Conservation (phyloP, 495 filamentous ascomycete species). For the Daldinia caldariorum region DNA sequence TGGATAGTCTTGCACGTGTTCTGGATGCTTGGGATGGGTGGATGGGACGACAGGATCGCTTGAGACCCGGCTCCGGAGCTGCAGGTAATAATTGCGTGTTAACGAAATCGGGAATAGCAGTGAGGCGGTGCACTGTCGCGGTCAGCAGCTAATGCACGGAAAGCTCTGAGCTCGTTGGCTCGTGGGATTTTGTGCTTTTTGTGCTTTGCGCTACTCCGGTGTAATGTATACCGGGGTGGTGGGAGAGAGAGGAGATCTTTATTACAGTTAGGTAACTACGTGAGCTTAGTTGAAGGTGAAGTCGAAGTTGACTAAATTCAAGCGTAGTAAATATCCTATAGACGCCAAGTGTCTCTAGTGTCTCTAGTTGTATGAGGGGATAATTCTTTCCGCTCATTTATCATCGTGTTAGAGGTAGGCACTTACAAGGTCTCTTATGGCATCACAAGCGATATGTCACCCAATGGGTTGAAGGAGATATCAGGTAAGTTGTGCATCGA, state of each 20-base stretch:
- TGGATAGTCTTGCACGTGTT: constrained; percentile 41
- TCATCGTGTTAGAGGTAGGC: not conserved
- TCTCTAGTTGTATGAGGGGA: not conserved
- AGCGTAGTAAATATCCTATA: too few relatives aligned
- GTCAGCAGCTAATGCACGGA: constrained; percentile 34
- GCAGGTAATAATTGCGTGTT: constrained; percentile 43
- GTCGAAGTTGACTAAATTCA: too few relatives aligned
- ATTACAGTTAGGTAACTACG: not conserved
- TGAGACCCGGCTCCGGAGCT: constrained; percentile 34
- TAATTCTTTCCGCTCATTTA: not conserved
- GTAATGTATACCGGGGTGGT: not conserved
- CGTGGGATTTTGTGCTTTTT: constrained; percentile 22
- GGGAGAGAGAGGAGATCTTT: not conserved
- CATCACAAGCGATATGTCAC: not conserved
- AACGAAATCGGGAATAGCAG: constrained; percentile 32
- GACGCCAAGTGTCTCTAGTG: too few relatives aligned
- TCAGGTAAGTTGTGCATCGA: not conserved
- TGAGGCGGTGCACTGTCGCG: constrained; percentile 39
- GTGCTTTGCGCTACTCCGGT: constrained; percentile 1
- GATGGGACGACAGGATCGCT: constrained; percentile 30
- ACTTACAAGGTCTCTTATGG: not conserved
- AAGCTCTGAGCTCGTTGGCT: constrained; percentile 27
- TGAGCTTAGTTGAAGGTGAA: not conserved
- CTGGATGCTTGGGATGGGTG: constrained; percentile 34
- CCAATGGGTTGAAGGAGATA: not conserved